Conservation (phyloP, 768 basidiomycete species). For the Mycena galopus region DNA sequence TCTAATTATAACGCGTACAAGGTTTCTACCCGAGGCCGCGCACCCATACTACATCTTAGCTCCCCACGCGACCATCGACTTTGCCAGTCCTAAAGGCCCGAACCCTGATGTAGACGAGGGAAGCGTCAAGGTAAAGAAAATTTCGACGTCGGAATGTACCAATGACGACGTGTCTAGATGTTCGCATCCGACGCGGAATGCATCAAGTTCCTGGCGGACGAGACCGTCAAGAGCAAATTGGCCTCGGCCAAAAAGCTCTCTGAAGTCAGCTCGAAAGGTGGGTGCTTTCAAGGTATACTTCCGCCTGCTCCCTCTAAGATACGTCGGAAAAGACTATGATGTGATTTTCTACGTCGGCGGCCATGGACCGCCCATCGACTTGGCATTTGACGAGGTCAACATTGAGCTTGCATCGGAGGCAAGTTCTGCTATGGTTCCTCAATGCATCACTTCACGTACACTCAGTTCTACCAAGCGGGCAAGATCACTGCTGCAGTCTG, state of each 20-base stretch:
- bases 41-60: constrained; percentile 72
- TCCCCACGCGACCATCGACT: constrained; percentile 65
- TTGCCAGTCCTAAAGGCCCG: constrained; percentile 71
- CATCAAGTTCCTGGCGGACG: constrained; percentile 70
- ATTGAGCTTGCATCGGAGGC: constrained; percentile 70
- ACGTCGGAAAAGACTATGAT: constrained; percentile 72
- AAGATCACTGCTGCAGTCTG: constrained; percentile 82
- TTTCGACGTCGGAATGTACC: background rate
- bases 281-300: background rate
- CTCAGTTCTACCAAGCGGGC: constrained; percentile 74
- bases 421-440: constrained; percentile 34
- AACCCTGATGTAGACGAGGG: constrained; percentile 75
- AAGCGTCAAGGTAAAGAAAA: constrained; percentile 60
- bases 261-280: constrained; percentile 65
- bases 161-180: constrained; percentile 43
- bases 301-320: constrained; percentile 57
- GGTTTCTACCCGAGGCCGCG: no score
- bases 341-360: constrained; percentile 87
- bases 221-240: constrained; percentile 63
- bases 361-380: constrained; percentile 83
- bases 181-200: constrained; percentile 66
- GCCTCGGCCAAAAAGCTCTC: constrained; percentile 69
- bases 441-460: background rate
- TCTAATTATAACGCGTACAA: no score
- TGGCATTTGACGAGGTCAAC: constrained; percentile 69